A percentile compares a stretch with the other conserved stretches of the same genome.
Evolutionary conservation across 768 basidiomycete species (phyloP).

Genomic region (Tremella mesenterica): DNA sequence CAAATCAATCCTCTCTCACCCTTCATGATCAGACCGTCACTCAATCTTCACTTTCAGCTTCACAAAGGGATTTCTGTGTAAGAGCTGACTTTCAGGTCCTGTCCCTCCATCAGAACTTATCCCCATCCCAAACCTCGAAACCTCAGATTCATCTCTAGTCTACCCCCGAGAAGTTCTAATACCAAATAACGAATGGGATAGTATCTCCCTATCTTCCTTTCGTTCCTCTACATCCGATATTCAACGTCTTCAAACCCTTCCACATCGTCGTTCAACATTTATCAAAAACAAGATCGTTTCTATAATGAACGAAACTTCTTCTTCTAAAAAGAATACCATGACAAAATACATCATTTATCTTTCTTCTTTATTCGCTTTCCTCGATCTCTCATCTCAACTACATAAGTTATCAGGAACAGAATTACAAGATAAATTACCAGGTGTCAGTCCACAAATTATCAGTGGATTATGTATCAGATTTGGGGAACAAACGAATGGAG

Average conservation of each 20-base stretch:
- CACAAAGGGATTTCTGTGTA: no score
- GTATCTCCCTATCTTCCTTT: conserved; percentile 55
- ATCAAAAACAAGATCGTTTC: conserved; percentile 49
- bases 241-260: conserved; percentile 55
- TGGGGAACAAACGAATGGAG: conserved; percentile 57
- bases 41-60: no score
- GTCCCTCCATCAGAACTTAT: conserved; percentile 54
- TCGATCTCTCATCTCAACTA: conserved; percentile 8
- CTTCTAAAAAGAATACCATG: conserved; percentile 32
- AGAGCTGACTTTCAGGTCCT: conserved; percentile 4
- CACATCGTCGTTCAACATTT: conserved; percentile 58
- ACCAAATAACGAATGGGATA: conserved; percentile 69
- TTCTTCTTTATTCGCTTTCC: conserved; percentile 59
- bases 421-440: conserved; percentile 45
- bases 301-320: conserved; percentile 14
- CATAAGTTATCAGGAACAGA: conserved; percentile 15
- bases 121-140: conserved; percentile 62
- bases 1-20: no score
- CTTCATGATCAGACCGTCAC: no score
- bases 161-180: conserved; percentile 58
- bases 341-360: conserved; percentile 51
- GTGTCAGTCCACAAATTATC: conserved; percentile 57
- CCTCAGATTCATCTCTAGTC: conserved; percentile 60
- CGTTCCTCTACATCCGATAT: conserved; percentile 50
- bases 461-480: conserved; percentile 71